Base-by-base conservation (phyloP, 1,284 basidiomycete species). In the Ceratobasidium theobromae region DNA sequence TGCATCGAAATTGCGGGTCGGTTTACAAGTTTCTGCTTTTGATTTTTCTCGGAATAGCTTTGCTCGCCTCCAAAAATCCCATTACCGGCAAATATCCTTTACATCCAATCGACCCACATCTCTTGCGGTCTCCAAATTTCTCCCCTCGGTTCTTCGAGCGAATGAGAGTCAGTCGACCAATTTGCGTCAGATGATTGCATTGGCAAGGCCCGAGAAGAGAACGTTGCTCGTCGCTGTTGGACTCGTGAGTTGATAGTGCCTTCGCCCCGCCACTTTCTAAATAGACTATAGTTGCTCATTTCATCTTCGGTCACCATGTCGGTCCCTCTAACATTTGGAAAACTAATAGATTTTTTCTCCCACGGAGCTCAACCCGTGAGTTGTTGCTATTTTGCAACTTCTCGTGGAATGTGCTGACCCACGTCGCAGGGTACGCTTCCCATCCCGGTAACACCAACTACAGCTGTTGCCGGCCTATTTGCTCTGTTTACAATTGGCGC, bases 321-420 rank as follows among this genome's bases (percentile, higher is more conserved):
- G 68, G 84, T 97, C 9, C 95, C 95, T 0, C 85, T 96, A 72
- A 92, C 93, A 0, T 88, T 96, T 71, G 95, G 94, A 25, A 91
- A 87, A 75, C 81, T 97, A 53, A 96, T 97, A 69, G 94, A 96
- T 77, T 94, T 91, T 76, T 97, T 95, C 77, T 88, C 92, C 0
- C 78, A 49, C 33, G 46, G 85, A 12, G 69, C 81, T 1, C 81
- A 83, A 72, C 86, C 87, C 33, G 91, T 93, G 73, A 72, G 87
- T 16, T 21, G n/a, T 18, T 38, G 1, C 16, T 43, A 32, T 21
- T 27, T 23, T 58, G 23, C 28, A 18, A 53, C 45, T 21, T 11
- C 16, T 16, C 11, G 11, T 68, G 54, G 54, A 69, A 70, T 70
- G 62, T 52, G 68, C 55, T 53, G n/a, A n/a, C n/a, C n/a, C n/a